Conservation (phyloP, 805 yeast genomes). For the Candida sithepensis region DNA sequence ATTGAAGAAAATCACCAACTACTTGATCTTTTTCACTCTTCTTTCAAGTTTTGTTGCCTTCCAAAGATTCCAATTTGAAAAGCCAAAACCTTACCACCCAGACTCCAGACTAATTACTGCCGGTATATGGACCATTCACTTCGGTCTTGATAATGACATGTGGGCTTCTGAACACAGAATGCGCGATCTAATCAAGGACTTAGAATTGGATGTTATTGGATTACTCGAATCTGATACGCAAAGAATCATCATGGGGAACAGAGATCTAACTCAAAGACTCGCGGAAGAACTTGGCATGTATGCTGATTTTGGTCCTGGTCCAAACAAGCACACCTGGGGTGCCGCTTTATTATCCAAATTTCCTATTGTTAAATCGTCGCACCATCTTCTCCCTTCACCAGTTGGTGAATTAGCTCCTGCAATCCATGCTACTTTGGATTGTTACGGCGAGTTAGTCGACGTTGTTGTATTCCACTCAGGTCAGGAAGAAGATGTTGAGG, state of each 20-base stretch:
- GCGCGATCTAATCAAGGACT: conserved; percentile 76
- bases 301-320: conserved; percentile 96
- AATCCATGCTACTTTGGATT: conserved; percentile 90
- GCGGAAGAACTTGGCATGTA: conserved; percentile 95
- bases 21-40: conserved; percentile 35
- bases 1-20: conserved; percentile 22
- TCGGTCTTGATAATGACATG: conserved; percentile 95
- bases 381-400: conserved; percentile 91
- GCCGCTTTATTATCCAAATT: conserved; percentile 87
- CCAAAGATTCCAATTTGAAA: conserved; percentile 52
- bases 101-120: conserved; percentile 77
- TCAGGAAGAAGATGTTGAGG: conserved; percentile 96
- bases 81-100: conserved; percentile 67
- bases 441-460: conserved; percentile 83
- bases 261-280: conserved; percentile 86
- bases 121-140: conserved; percentile 98
- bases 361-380: conserved; percentile 88
- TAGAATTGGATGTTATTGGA: conserved; percentile 89
- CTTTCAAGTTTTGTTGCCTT: conserved; percentile 51
- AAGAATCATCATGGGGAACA: conserved; percentile 88
- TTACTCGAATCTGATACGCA: conserved; percentile 91
- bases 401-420: conserved; percentile 99
- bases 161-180: conserved; percentile 95
- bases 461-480: conserved; percentile 97
- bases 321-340: conserved; percentile 98